Conservation (phyloP, 2,329 filamentous ascomycete species). For the Purpureocillium takamizusanense region DNA sequence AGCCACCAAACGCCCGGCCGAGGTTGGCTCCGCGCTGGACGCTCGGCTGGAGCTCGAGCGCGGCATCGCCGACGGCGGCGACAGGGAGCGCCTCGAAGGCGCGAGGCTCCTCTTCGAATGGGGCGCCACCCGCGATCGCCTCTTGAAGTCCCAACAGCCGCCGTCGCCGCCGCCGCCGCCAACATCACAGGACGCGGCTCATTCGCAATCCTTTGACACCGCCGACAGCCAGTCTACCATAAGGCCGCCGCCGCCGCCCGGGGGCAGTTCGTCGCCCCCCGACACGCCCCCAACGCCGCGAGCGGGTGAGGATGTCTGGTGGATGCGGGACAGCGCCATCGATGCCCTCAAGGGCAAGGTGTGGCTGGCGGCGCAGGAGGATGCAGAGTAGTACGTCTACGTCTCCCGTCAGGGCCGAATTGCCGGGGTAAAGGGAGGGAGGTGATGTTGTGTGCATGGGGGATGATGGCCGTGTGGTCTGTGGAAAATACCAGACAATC, state of each 20-base stretch:
- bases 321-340: constrained; percentile 46
- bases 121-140: constrained; percentile 34
- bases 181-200: too few relatives aligned
- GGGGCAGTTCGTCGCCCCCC: constrained; percentile 3
- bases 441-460: too few relatives aligned
- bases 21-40: constrained; percentile 53
- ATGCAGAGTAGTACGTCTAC: too few relatives aligned
- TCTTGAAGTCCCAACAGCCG: constrained; percentile 12
- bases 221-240: constrained; percentile 25
- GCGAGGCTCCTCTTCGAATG: constrained; percentile 47
- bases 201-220: too few relatives aligned
- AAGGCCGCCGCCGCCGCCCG: constrained; percentile 10
- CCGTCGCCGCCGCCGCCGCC: constrained; percentile 8
- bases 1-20: constrained; percentile 37
- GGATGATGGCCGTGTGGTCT: too few relatives aligned
- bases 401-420: too few relatives aligned
- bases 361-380: constrained; percentile 38
- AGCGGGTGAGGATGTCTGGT: constrained; percentile 32
- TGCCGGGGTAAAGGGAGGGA: too few relatives aligned
- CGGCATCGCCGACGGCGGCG: constrained; percentile 31
- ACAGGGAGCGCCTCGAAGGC: constrained; percentile 35
- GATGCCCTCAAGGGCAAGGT: constrained; percentile 46
- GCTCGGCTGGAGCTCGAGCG: constrained; percentile 57
- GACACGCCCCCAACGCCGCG: constrained; percentile 13
- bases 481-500: too few relatives aligned